A percentile compares a stretch with the other conserved stretches of the same genome.
phyloP scores from a whole-genome alignment of 108 stramenopile species.

The Cyclotella baltica region DNA sequence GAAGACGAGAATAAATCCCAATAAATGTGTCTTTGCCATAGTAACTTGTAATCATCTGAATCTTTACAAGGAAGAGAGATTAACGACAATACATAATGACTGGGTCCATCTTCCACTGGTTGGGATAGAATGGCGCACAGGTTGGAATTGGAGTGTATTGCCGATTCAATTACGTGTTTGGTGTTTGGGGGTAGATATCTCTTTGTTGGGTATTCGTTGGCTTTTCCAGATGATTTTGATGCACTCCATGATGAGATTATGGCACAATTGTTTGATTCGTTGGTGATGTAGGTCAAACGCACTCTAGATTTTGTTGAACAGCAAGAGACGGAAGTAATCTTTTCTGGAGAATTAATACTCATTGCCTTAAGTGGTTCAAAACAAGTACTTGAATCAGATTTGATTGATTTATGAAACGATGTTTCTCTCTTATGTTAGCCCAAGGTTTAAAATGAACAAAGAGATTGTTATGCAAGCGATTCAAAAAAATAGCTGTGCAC shows the following conservation, averaged over 20 bases:
- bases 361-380: background rate
- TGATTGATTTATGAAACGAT: background rate
- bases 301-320: background rate
- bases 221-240: background rate
- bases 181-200: conserved; percentile 18
- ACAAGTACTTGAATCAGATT: background rate
- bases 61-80: background rate
- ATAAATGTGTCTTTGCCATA: conserved; percentile 13
- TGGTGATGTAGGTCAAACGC: conserved; percentile 14
- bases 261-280: conserved; percentile 14
- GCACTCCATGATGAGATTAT: background rate
- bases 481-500: too few species aligned
- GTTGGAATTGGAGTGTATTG: background rate
- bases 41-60: conserved; percentile 2
- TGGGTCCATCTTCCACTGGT: background rate
- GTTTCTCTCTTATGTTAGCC: background rate
- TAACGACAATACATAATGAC: conserved; percentile 5
- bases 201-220: background rate
- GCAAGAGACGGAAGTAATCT: background rate
- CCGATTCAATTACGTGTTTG: background rate
- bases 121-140: background rate
- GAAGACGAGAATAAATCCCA: conserved; percentile 27
- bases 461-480: too few species aligned
- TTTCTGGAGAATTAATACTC: background rate
- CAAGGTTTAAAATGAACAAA: too few species aligned